These are phyloP conservation scores for Ustilago esculenta DNA, from an alignment of 1,284 basidiomycete species.

Conservation along the genomic window DNA sequence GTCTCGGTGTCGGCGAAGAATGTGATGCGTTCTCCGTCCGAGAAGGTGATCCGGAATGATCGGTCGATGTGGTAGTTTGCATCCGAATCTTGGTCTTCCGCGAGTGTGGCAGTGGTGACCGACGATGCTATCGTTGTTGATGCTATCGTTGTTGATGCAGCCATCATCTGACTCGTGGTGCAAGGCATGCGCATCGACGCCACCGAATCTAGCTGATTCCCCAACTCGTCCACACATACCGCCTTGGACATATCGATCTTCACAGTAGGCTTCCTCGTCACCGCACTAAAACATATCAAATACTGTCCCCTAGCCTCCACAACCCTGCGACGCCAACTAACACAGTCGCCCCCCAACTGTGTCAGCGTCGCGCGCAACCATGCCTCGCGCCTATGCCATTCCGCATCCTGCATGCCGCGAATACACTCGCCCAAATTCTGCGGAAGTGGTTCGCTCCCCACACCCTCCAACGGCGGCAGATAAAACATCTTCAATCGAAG, in stretches of 20 bases:
- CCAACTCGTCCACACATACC: slow-evolving; percentile 78
- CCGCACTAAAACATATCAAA: slow-evolving; percentile 90
- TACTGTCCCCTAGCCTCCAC: slow-evolving; percentile 86
- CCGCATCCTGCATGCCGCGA: slow-evolving; percentile 84
- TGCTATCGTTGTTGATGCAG: too few species aligned
- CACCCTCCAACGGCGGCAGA: slow-evolving; percentile 83
- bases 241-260: slow-evolving; percentile 91
- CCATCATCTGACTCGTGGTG: slow-evolving; percentile 28
- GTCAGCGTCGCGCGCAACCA: slow-evolving; percentile 83
- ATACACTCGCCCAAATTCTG: slow-evolving; percentile 91
- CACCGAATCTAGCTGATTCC: slow-evolving; percentile 69
- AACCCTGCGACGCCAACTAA: slow-evolving; percentile 85
- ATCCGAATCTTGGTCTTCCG: slow-evolving; percentile 72
- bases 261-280: slow-evolving; percentile 88
- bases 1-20: slow-evolving; percentile 92
- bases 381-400: slow-evolving; percentile 90
- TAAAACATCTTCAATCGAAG: slow-evolving; percentile 73
- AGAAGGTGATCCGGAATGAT: slow-evolving; percentile 86
- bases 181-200: slow-evolving; percentile 37
- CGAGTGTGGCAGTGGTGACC: slow-evolving; percentile 29
- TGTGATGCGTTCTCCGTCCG: slow-evolving; percentile 79
- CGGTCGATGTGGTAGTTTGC: slow-evolving; percentile 76
- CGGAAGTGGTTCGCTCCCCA: slow-evolving; percentile 81
- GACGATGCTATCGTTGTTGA: slow-evolving; percentile 40
- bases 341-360: slow-evolving; percentile 92